A percentile compares a stretch with the other conserved stretches of the same genome.
These are phyloP conservation scores for Xylariales sp. DNA, from an alignment of 2,329 filamentous ascomycete species.

Conservation along the genomic window DNA sequence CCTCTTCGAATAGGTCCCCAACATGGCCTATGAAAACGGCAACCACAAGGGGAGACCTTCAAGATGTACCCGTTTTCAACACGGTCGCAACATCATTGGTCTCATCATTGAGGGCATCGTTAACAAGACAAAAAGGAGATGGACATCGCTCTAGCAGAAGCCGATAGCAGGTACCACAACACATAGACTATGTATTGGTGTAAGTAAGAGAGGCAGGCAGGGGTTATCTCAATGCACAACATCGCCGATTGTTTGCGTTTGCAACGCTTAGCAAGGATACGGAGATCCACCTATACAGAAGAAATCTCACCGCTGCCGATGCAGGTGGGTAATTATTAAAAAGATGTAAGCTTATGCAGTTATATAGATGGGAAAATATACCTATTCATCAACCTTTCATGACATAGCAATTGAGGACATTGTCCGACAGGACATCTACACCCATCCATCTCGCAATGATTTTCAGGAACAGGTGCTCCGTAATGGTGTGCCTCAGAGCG, in stretches of 20 bases:
- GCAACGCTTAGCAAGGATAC: neutral
- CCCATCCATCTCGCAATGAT: conserved; percentile 11
- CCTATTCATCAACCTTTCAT: neutral
- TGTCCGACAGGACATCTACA: neutral
- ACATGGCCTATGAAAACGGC: too few relatives aligned
- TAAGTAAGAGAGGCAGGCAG: neutral
- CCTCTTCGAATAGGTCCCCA: too few relatives aligned
- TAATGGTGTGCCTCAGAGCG: neutral
- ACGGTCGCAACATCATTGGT: too few relatives aligned
- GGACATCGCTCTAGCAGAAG: too few relatives aligned
- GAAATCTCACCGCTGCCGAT: neutral
- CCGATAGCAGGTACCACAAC: too few relatives aligned
- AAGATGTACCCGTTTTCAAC: too few relatives aligned
- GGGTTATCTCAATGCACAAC: conserved; percentile 26
- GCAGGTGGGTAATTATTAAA: neutral
- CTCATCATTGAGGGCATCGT: too few relatives aligned
- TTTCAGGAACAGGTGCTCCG: conserved; percentile 31
- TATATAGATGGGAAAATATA: neutral
- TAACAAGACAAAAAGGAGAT: too few relatives aligned
- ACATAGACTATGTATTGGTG: too few relatives aligned
- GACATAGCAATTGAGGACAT: neutral
- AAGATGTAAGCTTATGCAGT: neutral
- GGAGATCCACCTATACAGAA: neutral
- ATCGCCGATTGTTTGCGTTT: conserved; percentile 31
- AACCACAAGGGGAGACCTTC: too few relatives aligned